phyloP scores from a whole-genome alignment of 2,329 filamentous ascomycete genomes.

The Zymoseptoria pseudotritici region DNA sequence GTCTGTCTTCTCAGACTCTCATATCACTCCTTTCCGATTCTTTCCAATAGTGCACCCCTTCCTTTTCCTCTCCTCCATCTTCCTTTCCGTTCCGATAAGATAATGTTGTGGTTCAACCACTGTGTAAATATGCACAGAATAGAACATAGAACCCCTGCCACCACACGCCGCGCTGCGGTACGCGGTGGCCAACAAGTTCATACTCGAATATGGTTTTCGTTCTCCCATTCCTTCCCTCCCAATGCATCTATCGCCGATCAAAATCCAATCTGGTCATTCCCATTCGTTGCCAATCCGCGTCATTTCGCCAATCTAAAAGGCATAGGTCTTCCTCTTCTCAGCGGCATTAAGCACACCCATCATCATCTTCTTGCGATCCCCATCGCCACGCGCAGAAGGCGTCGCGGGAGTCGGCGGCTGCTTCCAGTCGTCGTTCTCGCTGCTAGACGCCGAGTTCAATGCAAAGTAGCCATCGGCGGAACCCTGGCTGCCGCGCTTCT shows the following conservation, averaged over 20 bases:
- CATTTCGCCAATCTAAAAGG: slow-evolving; percentile 38
- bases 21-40: background rate
- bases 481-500: slow-evolving; percentile 30
- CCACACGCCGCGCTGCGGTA: slow-evolving; percentile 2
- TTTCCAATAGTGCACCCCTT: background rate
- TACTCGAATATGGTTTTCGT: background rate
- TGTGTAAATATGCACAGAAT: slow-evolving; percentile 6
- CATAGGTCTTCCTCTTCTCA: slow-evolving; percentile 77
- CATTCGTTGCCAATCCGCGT: background rate
- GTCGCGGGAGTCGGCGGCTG: slow-evolving; percentile 42
- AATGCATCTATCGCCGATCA: background rate
- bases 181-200: slow-evolving; percentile 1
- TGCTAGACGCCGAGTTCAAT: slow-evolving; percentile 63
- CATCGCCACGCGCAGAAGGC: slow-evolving; percentile 71
- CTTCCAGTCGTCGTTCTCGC: slow-evolving; percentile 48
- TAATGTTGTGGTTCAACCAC: background rate
- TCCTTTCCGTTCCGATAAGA: background rate
- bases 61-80: background rate
- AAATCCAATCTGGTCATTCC: background rate
- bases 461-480: slow-evolving; percentile 31
- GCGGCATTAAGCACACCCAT: slow-evolving; percentile 79
- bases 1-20: background rate
- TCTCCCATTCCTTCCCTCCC: background rate
- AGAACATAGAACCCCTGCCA: background rate
- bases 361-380: slow-evolving; percentile 70